A percentile compares a stretch with the other conserved stretches of the same genome.
Conservation (phyloP, 257 asterid genomes). For the Eustoma russellianum region DNA sequence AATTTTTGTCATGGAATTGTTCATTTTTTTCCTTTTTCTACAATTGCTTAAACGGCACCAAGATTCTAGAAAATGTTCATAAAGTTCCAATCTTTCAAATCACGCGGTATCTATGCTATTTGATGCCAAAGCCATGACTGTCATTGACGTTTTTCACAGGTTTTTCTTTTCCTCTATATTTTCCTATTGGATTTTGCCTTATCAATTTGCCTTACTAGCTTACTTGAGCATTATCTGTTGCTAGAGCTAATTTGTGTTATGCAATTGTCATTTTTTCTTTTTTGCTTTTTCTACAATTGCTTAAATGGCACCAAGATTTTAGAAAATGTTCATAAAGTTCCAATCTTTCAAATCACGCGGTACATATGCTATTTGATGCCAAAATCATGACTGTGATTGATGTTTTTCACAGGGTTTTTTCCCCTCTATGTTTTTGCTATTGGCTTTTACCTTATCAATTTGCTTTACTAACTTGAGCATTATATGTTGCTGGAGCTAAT, state of each 20-base stretch:
- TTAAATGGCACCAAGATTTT: no score
- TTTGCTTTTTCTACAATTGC: background rate
- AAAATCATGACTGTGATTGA: conserved; percentile 66
- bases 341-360: no score
- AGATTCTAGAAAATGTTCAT: no score
- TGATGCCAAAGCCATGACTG: conserved; percentile 72
- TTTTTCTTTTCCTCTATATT: conserved; percentile 9
- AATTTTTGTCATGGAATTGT: no score
- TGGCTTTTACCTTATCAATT: no score
- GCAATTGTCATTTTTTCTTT: background rate
- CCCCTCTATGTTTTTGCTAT: background rate
- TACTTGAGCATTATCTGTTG: background rate
- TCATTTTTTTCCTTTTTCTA: background rate
- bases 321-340: no score
- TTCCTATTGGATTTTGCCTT: background rate
- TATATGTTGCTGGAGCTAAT: background rate
- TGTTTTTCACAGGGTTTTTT: conserved; percentile 69
- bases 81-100: no score
- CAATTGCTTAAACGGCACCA: no score
- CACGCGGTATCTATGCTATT: conserved; percentile 38
- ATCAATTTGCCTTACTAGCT: no score
- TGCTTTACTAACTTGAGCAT: background rate
- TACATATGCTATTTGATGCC: conserved; percentile 63
- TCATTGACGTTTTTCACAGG: conserved; percentile 82
- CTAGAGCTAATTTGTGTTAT: no score